Evolutionary conservation across 2,329 filamentous ascomycete genomes (phyloP), one percentile per base, ranked within the genome.

Genomic region (Aspergillus sp.): DNA sequence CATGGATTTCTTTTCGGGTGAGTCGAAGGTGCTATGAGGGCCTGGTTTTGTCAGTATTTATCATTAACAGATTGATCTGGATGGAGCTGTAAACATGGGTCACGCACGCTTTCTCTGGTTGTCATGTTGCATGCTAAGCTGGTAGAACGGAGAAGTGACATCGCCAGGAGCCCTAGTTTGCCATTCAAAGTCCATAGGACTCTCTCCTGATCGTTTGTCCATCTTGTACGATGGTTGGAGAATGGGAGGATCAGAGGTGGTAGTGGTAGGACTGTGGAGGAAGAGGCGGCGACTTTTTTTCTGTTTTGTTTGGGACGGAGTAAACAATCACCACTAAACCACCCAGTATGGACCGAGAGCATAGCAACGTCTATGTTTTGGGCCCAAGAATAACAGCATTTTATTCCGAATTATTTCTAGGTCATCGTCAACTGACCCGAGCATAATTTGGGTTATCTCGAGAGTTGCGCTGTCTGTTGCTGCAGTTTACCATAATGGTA

Each of bases 161-260:
- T 74, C 71, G 15, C 69, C 65, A n/a, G 73, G 71, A 7, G 67
- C 69, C 42, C 63, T 61, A 13, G 63, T 65, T 57, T 75, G 70
- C 71, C 71, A 76, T 60, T 74, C 69, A 57, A 74, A 75, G 63
- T 76, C 74, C 74, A 76, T 76, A 17, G 72, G 73, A 62, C 68
- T 71, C 49, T 75, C 74, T 41, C 64, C 65, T 12, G 70, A 62
- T 43, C 71, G 61, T 50, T 61, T 65, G 30, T 67, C 62, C 64
- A 68, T 73, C 48, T 43, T 63, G 48, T 41, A 23, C 10, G 39
- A 45, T 49, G 30, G 45, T 27, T 49, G 13, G 23, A 33, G 51
- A 46, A 44, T 41, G 45, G 41, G 43, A 38, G 35, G 35, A 27
- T 17, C 25, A 45, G 44, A 42, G 45, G 50, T 50, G 51, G 44